phyloP scores from a whole-genome alignment of 805 yeast species.

The Metschnikowia vanudenii region DNA sequence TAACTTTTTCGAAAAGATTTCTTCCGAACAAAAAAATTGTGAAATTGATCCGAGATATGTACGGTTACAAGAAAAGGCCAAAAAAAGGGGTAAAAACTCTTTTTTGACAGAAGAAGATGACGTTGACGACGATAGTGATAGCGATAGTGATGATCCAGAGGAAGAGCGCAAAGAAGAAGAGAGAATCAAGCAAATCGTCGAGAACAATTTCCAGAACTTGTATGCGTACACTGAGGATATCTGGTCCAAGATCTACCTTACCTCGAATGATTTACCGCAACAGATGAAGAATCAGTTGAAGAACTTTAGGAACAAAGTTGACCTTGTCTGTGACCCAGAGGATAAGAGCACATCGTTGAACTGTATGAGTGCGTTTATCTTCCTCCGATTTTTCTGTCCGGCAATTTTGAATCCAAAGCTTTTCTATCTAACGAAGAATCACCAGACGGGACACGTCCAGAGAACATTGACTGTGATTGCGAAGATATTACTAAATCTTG shows the following conservation, averaged over 20 bases:
- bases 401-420: conserved; percentile 87
- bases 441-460: conserved; percentile 69
- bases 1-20: conserved; percentile 55
- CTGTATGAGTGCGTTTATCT: conserved; percentile 79
- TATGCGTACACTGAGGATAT: conserved; percentile 51
- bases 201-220: conserved; percentile 49
- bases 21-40: conserved; percentile 52
- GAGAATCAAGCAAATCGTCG: conserved; percentile 34
- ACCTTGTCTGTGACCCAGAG: conserved; percentile 54
- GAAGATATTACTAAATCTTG: conserved; percentile 72
- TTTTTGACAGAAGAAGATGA: not conserved
- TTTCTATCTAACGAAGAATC: conserved; percentile 67
- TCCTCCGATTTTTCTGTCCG: conserved; percentile 75
- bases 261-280: conserved; percentile 73
- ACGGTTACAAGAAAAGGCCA: conserved; percentile 34
- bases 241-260: conserved; percentile 63
- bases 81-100: conserved; percentile 22
- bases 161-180: conserved; percentile 34
- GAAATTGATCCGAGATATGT: conserved; percentile 79
- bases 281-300: conserved; percentile 64
- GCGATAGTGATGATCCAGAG: conserved; percentile 23
- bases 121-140: conserved; percentile 24
- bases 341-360: conserved; percentile 58
- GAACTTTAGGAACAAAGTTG: conserved; percentile 62
- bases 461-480: conserved; percentile 80